A percentile compares a stretch with the other conserved stretches of the same genome.
phyloP scores from a whole-genome alignment of 1,139 yeast species.

The Eremothecium coryli region DNA sequence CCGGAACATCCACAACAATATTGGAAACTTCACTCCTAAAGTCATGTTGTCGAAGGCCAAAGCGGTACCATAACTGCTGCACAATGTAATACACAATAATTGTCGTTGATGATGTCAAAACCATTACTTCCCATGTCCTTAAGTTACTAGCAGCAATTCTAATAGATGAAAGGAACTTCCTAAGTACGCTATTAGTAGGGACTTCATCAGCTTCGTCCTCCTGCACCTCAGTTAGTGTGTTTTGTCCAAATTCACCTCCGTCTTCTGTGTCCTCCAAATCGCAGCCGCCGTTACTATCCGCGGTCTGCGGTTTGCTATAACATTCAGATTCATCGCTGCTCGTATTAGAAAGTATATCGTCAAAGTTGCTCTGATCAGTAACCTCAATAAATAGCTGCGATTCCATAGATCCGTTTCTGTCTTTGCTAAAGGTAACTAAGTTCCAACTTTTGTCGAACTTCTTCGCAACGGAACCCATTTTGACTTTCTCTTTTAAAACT shows the following conservation, averaged over 20 bases:
- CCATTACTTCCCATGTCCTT: conserved; percentile 8
- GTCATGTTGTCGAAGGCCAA: neutral
- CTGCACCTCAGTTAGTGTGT: neutral
- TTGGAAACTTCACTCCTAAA: neutral
- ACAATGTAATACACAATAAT: conserved; percentile 5
- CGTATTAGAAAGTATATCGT: conserved; percentile 11
- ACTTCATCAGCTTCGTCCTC: neutral
- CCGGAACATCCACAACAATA: conserved; percentile 6
- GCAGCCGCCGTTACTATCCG: conserved; percentile 4
- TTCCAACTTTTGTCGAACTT: conserved; percentile 9
- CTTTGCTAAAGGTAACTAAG: conserved; percentile 7
- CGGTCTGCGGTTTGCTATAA: conserved; percentile 6
- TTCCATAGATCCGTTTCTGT: conserved; percentile 3
- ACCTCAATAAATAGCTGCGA: conserved; percentile 7
- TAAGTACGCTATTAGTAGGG: neutral
- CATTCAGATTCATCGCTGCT: conserved; percentile 10
- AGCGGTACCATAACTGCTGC: conserved; percentile 4
- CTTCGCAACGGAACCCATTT: conserved; percentile 2
- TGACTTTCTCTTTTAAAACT: too few species aligned
- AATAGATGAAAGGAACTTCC: neutral
- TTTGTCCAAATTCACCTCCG: neutral
- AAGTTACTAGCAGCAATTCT: neutral
- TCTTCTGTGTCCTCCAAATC: conserved; percentile 3
- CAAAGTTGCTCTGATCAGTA: conserved; percentile 8
- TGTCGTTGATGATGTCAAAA: conserved; percentile 10